Evolutionary conservation across 371 early-diverging fungal species (phyloP), one percentile per base, ranked within the genome.

Genomic region (Lichtheimia ramosa): DNA sequence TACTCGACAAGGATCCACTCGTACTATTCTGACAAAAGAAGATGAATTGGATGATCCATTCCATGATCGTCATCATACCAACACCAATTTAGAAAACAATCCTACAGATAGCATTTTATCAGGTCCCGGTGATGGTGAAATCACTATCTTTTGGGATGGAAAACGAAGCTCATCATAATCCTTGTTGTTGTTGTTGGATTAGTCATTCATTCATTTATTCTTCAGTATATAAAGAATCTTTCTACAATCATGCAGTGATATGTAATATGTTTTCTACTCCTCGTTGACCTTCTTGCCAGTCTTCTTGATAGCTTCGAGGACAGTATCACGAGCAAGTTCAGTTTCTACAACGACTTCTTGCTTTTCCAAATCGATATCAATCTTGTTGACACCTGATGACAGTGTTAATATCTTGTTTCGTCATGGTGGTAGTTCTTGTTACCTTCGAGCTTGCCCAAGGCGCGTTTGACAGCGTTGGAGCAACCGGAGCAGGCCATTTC

Each of bases 401-500:
- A 48, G 10, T 25, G 5, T 21, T 46, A n/a, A 14, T 51, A 25
- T 16, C 28, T 4, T 5, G 34, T 10, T 8, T 34, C 0, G 34
- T 6, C 10, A 0, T 5, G 34, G 5, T 25, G 25, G 25, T 25
- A 16, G 25, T 48, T 49, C 23, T 40, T 20, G 43, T 59, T 84
- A 82, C 83, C 81, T 48, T 77, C 71, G 23, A 89, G 78, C 68
- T 83, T 86, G 52, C 51, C 58, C 61, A 94, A 73, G 24, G 90
- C 91, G 25, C 87, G 79, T 61, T 78, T 81, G 28, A 94, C 92
- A 42, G 93, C 92, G 63, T 83, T 82, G 40, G 84, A 83, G 80
- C 94, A 94, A 43, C 94, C 94, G 50, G 76, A 64, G 82, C 94
- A 92, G 69, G 87, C 70, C 92, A 94, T 94, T 65, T 67, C 86